A percentile compares a stretch with the other conserved stretches of the same genome.
Conservation (phyloP, 164 flowering plant species). For the Nymphaea colorata region DNA sequence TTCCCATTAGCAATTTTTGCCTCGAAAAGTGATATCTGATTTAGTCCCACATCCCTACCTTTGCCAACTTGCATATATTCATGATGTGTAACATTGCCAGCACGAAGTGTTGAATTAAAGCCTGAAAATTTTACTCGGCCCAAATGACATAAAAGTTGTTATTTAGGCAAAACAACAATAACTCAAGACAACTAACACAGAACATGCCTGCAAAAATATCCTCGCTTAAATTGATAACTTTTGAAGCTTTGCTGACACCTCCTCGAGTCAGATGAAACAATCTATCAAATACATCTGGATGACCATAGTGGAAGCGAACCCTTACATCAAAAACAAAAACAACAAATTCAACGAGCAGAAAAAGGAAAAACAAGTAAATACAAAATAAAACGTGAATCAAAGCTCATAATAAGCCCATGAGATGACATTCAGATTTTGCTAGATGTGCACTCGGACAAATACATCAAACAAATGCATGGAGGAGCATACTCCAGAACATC, state of each 20-base stretch:
- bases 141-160: background rate
- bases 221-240: slow-evolving; percentile 86
- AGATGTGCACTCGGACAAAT: too few species aligned
- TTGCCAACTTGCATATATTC: slow-evolving; percentile 99
- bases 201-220: slow-evolving; percentile 91
- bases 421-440: too few species aligned
- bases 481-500: too few species aligned
- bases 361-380: too few species aligned
- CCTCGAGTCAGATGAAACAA: slow-evolving; percentile 91
- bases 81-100: slow-evolving; percentile 98
- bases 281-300: slow-evolving; percentile 97
- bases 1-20: slow-evolving; percentile 97
- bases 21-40: slow-evolving; percentile 93
- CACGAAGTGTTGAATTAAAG: slow-evolving; percentile 92
- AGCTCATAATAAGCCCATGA: too few species aligned
- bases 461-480: too few species aligned
- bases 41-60: slow-evolving; percentile 98
- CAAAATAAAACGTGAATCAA: too few species aligned
- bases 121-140: slow-evolving; percentile 29
- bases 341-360: too few species aligned
- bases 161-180: background rate
- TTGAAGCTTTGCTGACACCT: slow-evolving; percentile 94
- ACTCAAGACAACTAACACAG: background rate
- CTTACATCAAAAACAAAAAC: slow-evolving; percentile 15
- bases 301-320: slow-evolving; percentile 98